These are phyloP conservation scores for Strobilomyces dryophilus DNA, from an alignment of 768 basidiomycete species.

Conservation along the genomic window DNA sequence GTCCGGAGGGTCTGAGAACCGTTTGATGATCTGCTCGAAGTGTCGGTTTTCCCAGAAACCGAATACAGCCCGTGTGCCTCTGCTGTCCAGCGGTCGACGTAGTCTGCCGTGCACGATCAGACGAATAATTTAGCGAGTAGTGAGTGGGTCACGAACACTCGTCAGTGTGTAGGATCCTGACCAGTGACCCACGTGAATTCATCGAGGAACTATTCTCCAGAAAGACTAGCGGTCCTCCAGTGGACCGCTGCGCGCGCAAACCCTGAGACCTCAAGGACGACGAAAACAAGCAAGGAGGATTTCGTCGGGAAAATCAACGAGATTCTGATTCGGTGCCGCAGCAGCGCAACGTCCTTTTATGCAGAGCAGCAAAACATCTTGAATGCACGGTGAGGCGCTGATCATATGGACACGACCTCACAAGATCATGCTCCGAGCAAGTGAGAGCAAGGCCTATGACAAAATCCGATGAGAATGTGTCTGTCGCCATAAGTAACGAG, in stretches of 20 bases:
- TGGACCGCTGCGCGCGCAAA: conserved; percentile 40
- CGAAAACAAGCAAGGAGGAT: conserved; percentile 2
- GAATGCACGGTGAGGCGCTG: not conserved
- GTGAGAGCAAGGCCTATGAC: no score
- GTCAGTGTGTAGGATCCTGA: conserved; percentile 33
- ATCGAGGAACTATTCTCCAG: conserved; percentile 48
- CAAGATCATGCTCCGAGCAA: no score
- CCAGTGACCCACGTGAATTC: conserved; percentile 26
- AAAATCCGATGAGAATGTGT: no score
- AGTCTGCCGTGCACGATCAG: conserved; percentile 28
- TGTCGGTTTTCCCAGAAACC: conserved; percentile 40
- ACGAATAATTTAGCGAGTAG: not conserved
- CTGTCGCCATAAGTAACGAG: no score
- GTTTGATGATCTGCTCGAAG: conserved; percentile 33
- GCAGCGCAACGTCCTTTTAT: conserved; percentile 9
- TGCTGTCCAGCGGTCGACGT: conserved; percentile 47
- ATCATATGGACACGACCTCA: not conserved
- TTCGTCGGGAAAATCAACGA: not conserved
- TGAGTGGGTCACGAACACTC: conserved; percentile 20
- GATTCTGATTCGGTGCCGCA: not conserved
- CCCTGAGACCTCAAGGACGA: conserved; percentile 6
- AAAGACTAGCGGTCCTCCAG: conserved; percentile 38
- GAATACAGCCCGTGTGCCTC: conserved; percentile 52
- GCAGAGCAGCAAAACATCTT: not conserved
- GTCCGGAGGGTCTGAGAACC: conserved; percentile 23